phyloP scores from a whole-genome alignment of 495 filamentous ascomycete genomes.

The Aspergillus sclerotioniger region DNA sequence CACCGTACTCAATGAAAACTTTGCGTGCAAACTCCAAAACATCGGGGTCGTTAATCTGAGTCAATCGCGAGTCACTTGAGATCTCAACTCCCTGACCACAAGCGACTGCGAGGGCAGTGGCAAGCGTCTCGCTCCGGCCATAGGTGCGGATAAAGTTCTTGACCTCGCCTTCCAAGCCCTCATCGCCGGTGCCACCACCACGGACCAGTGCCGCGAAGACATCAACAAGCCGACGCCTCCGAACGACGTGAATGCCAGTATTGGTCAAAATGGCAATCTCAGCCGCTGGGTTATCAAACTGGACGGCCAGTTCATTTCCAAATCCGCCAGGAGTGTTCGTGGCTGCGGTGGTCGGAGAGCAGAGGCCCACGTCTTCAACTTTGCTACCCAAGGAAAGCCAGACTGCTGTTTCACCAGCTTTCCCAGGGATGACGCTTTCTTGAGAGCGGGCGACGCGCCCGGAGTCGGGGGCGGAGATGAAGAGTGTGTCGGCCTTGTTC shows the following conservation, averaged over 20 bases:
- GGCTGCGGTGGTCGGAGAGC: slow-evolving; percentile 67
- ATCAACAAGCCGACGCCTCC: slow-evolving; percentile 82
- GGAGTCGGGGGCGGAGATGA: slow-evolving; percentile 83
- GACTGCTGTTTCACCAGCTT: slow-evolving; percentile 67
- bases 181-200: slow-evolving; percentile 67
- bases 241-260: slow-evolving; percentile 78
- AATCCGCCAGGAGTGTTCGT: slow-evolving; percentile 72
- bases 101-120: slow-evolving; percentile 91
- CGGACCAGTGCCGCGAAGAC: slow-evolving; percentile 82
- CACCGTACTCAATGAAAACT: slow-evolving; percentile 86
- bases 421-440: slow-evolving; percentile 49
- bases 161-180: slow-evolving; percentile 75
- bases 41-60: slow-evolving; percentile 71
- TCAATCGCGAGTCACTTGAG: slow-evolving; percentile 64
- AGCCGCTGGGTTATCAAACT: slow-evolving; percentile 76
- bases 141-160: slow-evolving; percentile 79
- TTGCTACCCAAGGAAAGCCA: slow-evolving; percentile 69
- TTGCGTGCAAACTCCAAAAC: slow-evolving; percentile 80
- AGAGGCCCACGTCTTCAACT: slow-evolving; percentile 73
- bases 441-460: slow-evolving; percentile 66
- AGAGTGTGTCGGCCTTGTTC: slow-evolving; percentile 61
- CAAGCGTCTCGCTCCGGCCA: slow-evolving; percentile 80
- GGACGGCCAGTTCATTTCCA: slow-evolving; percentile 91
- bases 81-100: slow-evolving; percentile 87
- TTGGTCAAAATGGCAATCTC: slow-evolving; percentile 92